These are phyloP conservation scores for Penicillium egyptiacum DNA, from an alignment of 495 filamentous ascomycete species.

Conservation along the genomic window DNA sequence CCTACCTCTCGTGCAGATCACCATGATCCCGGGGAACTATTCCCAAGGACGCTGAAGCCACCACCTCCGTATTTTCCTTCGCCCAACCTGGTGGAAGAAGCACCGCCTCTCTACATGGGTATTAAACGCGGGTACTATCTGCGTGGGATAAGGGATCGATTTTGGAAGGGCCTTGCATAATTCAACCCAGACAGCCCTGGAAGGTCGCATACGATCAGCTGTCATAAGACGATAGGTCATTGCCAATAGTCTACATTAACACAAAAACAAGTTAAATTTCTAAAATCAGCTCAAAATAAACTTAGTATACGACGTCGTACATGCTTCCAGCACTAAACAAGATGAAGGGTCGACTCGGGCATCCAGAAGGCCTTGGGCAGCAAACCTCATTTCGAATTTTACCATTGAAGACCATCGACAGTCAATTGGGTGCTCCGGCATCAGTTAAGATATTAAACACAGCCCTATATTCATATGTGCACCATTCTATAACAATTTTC, in stretches of 20 bases:
- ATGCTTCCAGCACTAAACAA: neutral
- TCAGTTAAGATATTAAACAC: neutral
- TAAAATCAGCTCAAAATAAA: neutral
- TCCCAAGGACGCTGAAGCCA: neutral
- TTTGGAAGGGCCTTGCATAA: neutral
- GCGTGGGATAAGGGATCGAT: slow-evolving; percentile 18
- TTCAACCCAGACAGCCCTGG: neutral
- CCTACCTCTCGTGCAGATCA: neutral
- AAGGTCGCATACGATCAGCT: neutral
- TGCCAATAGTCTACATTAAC: neutral
- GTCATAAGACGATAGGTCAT: neutral
- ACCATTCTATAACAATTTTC: neutral
- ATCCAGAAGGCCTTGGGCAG: slow-evolving; percentile 1
- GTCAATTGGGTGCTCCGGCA: neutral
- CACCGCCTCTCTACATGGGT: slow-evolving; percentile 35
- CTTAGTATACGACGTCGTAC: slow-evolving; percentile 1
- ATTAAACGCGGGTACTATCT: slow-evolving; percentile 44
- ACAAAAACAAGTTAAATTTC: neutral
- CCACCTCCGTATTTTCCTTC: neutral
- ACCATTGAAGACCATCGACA: neutral
- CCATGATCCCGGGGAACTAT: slow-evolving; percentile 6
- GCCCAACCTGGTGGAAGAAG: slow-evolving; percentile 23
- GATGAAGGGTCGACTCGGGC: neutral
- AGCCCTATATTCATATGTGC: neutral
- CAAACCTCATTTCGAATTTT: neutral